Conservation (phyloP, 225 moss, liverwort and hornwort genomes). For the Physcomitrellopsis africana region DNA sequence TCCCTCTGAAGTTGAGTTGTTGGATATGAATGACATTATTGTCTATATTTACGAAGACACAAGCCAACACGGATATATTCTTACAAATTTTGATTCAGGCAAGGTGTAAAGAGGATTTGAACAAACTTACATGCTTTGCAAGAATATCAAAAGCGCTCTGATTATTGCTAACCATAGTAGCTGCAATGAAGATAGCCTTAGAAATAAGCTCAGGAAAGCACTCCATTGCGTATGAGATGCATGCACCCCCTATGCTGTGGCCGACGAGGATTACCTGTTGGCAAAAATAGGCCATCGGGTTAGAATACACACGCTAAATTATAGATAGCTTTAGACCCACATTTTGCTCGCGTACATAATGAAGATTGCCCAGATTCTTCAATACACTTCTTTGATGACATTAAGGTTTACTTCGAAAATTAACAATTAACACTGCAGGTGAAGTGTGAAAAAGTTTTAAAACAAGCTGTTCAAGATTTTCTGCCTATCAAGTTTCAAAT, state of each 20-base stretch:
- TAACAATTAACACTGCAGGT: background rate
- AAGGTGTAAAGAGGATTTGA: background rate
- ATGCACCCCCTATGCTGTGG: constrained; percentile 59
- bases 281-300: background rate
- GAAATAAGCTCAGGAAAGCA: constrained; percentile 50
- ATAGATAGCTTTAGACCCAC: background rate
- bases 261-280: constrained; percentile 56
- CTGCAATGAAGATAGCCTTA: constrained; percentile 56
- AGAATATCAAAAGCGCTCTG: constrained; percentile 91
- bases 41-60: no score
- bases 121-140: constrained; percentile 69
- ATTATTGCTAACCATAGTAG: constrained; percentile 51
- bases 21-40: no score
- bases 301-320: background rate
- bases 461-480: background rate
- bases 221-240: constrained; percentile 62
- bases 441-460: background rate
- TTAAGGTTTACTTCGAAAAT: background rate
- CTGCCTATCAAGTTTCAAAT: background rate
- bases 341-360: no score
- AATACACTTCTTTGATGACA: background rate
- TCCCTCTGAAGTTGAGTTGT: no score
- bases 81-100: background rate
- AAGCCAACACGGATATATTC: no score
- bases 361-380: no score